Conservation (phyloP, 1,284 basidiomycete genomes). For the Caloboletus inedulis region DNA sequence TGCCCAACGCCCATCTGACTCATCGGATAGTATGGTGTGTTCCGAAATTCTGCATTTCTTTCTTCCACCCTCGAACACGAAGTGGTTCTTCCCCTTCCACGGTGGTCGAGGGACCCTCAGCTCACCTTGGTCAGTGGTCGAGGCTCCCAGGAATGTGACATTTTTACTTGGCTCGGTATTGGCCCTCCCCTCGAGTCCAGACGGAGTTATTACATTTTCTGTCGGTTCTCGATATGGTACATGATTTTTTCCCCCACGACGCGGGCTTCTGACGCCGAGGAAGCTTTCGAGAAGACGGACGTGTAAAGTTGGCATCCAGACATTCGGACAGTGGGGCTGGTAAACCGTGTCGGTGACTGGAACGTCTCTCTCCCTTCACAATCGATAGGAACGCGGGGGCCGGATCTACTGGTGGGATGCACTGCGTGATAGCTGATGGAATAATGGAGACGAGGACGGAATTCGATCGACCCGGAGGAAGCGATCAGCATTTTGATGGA, state of each 20-base stretch:
- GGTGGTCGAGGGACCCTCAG: not conserved
- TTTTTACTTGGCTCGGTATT: constrained; percentile 1
- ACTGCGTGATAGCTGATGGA: not conserved
- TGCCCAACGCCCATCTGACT: constrained; percentile 3
- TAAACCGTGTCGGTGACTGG: not conserved
- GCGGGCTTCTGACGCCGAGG: constrained; percentile 7
- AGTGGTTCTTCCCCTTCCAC: not conserved
- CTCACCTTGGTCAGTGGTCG: not conserved
- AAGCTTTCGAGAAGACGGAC: constrained; percentile 8
- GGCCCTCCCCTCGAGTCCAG: not conserved
- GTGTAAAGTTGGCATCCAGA: constrained; percentile 5
- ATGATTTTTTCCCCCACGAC: not conserved
- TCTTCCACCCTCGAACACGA: not conserved
- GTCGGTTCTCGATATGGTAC: constrained; percentile 4
- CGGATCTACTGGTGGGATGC: constrained; percentile 6
- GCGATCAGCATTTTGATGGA: constrained; percentile 18
- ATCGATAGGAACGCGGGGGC: constrained; percentile 29
- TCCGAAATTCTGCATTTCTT: constrained; percentile 1
- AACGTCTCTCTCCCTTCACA: constrained; percentile 8
- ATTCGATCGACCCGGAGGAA: constrained; percentile 5
- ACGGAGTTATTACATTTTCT: constrained; percentile 6
- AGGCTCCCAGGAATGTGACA: not conserved
- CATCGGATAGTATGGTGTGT: not conserved
- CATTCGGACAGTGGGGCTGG: not conserved
- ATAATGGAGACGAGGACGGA: not conserved